Base-by-base conservation (phyloP, 1,139 yeast genomes). In the Sugiyamaella neomexicana region DNA sequence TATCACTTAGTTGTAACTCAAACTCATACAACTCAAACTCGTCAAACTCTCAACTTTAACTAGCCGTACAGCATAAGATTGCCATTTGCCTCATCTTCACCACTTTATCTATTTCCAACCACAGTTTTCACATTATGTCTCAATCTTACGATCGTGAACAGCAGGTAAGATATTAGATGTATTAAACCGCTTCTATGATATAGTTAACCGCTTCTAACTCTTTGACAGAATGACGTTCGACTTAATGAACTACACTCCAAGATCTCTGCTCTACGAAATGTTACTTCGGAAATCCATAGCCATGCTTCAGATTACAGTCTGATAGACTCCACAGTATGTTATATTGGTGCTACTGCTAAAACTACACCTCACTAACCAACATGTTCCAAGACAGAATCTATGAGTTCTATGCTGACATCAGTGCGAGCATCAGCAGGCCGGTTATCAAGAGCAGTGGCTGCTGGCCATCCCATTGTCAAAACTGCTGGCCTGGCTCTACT, bases 391-490 rank as follows among this genome's bases (percentile, higher is more conserved):
- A 64, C 73, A 31, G 75, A 72, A 52, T 65, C 86, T 46, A 82
- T 91, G 70, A 78, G 83, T 57, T 74, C 78, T 40, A 71, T 89
- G 63, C 75, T 82, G 71, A 76, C 75, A 16, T 82, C 80, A 63
- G 80, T 91, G 13, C 82, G 80, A 60, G 73, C 83, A 57, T 82
- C 96, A 0, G 83, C 95, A 31, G 74, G 80, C 1, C 82, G 86
- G 51, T 77, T 91, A 44, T 73, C 86, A 31, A 79, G 86, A 46
- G 78, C 85, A 1, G 75, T 82, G 66, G 72, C 72, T 47, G 75
- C 81, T 5, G 87, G 87, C 15, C 82, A 80, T 43, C 78, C 80
- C 17, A 69, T 81, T 31, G 78, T 82, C 73, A 77, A 79, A 65
- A 80, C 78, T 72, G 87, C 78, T 10, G 82, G 78, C 13, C 64